Evolutionary conservation across 139 green algal species (phyloP), one percentile per base, ranked within the genome.

Genomic region (Edaphochlamys debaryana): DNA sequence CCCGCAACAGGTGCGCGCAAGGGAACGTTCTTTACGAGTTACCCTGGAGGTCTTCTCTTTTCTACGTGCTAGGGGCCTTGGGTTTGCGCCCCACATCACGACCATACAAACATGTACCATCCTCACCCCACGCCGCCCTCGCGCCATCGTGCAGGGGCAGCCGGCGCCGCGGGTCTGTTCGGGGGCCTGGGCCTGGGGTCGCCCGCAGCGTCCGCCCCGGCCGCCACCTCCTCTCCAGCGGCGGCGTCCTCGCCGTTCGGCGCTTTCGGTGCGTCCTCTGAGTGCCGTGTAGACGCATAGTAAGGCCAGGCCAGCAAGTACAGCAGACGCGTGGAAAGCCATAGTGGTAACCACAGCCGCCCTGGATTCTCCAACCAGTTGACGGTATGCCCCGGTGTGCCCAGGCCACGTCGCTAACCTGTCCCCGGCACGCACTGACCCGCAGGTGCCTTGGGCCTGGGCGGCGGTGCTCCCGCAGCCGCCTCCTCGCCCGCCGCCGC

Each of bases 241-340:
- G 7, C 60, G 30, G 29, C 60, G 17, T 67, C 60, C 30, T 38
- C 22, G n/a, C 74, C 60, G 2, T 81, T 81, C 17, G 74, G 74
- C n/a, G 62, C 23, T 41, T 81, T 81, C 40, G 74, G 74, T 81
- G 34, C 19, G 68, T 67, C 45, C 45, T 54, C 67, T 72, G 67
- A 32, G 19, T 72, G 25, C 37, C n/a, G n/a, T n/a, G n/a, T n/a
- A n/a, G n/a, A n/a, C n/a, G n/a, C n/a, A n/a, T n/a, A n/a, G n/a
- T n/a, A n/a, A n/a, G n/a, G n/a, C n/a, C n/a, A n/a, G n/a, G n/a
- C n/a, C n/a, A n/a, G n/a, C n/a, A n/a, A n/a, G n/a, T n/a, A n/a
- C n/a, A n/a, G n/a, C n/a, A n/a, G n/a, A n/a, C n/a, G n/a, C n/a
- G n/a, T n/a, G n/a, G n/a, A n/a, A n/a, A n/a, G n/a, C n/a, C n/a